phyloP scores from a whole-genome alignment of 2,329 filamentous ascomycete species.

The Elsinoe fawcettii region DNA sequence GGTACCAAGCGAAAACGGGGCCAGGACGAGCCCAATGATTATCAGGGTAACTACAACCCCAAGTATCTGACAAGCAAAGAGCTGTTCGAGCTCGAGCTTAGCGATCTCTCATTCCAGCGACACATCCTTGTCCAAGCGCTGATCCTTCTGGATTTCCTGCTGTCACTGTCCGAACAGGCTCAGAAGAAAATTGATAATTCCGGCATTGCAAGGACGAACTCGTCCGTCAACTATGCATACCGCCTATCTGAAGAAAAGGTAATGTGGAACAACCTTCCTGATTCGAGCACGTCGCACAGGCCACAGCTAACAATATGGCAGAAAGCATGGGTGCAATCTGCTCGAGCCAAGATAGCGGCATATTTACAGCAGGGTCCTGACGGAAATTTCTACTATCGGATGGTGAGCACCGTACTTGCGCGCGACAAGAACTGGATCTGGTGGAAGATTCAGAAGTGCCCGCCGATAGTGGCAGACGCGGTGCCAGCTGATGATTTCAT shows the following conservation, averaged over 20 bases:
- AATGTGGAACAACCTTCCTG: constrained; percentile 32
- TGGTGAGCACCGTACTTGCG: constrained; percentile 92
- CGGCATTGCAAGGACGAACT: constrained; percentile 31
- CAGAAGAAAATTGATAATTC: constrained; percentile 69
- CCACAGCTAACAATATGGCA: constrained; percentile 33
- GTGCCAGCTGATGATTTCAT: constrained; percentile 62
- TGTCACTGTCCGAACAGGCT: constrained; percentile 76
- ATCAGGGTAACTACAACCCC: constrained; percentile 75
- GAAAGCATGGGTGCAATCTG: constrained; percentile 76
- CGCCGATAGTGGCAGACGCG: constrained; percentile 69
- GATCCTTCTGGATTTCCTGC: constrained; percentile 87
- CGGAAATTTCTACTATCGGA: constrained; percentile 88
- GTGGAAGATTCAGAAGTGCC: constrained; percentile 95
- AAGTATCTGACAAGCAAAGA: constrained; percentile 98
- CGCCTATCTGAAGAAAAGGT: constrained; percentile 60
- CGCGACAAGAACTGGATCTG: constrained; percentile 98
- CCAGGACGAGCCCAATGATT: constrained; percentile 46
- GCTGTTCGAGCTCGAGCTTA: constrained; percentile 92
- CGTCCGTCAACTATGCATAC: constrained; percentile 73
- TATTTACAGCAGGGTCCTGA: constrained; percentile 76
- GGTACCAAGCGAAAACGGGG: constrained; percentile 60
- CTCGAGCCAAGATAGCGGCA: constrained; percentile 68
- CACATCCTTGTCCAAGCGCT: constrained; percentile 92
- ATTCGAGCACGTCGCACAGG: constrained; percentile 8
- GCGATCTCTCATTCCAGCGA: constrained; percentile 86